Base-by-base conservation (phyloP, 2,329 filamentous ascomycete genomes). In the Madurella fahalii region DNA sequence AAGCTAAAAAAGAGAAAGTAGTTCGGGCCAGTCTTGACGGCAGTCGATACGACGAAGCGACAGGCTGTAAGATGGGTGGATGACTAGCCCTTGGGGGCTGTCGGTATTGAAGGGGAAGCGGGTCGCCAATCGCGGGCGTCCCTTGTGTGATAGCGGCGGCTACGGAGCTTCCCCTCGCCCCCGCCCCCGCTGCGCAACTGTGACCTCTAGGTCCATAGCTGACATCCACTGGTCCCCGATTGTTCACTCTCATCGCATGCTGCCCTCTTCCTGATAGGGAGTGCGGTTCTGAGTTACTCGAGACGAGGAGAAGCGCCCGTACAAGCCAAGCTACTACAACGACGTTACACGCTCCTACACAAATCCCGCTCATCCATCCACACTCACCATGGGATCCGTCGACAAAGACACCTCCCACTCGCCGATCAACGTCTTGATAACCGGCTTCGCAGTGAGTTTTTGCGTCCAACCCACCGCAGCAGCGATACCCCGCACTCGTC, bases 381-480 rank as follows among this genome's bases (percentile, higher is more conserved):
- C 32, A n/a, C 39, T 13, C 46, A 54, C 50, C 47, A 60, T 60
- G 58, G 58, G 58, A 7, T 60, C 58, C 15, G 51, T 54, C 31
- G 41, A 43, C 18, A 31, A 39, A 37, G 47, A 52, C 30, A 18
- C 16, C 32, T 34, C 40, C 1, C 20, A 58, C n/a, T 13, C 53
- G 43, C 46, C 51, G 9, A 25, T 60, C 48, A 58, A 47, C 7
- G 58, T 60, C 41, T 44, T 60, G 16, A 46, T 60, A 17, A 60
- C 58, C 2, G 83, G 83, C 54, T 86, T 85, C 65, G 78, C 73
- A 53, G 82, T 85, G 74, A 55, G 75, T 76, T 8, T 42, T 39
- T 40, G 47, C 48, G 31, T 37, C 46, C 34, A 52, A 42, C 12
- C 44, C 37, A 20, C 45, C 31, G 44, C 30, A 7, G 9, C n/a